Evolutionary conservation across 1,139 yeast genomes (phyloP).

Genomic region (Magnusiomyces tetraspermus): DNA sequence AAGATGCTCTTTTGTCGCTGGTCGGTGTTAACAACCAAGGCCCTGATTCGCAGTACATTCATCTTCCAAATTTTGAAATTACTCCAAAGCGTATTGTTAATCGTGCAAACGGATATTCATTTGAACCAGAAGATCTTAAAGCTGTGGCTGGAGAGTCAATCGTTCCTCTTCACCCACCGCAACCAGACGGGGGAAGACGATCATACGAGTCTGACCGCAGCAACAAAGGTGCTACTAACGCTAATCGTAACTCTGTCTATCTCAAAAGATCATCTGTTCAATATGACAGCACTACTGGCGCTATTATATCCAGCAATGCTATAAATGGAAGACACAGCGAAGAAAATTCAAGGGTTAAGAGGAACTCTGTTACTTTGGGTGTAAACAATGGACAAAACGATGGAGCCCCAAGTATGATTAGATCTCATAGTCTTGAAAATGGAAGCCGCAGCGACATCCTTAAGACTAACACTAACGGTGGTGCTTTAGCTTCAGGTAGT

Average conservation of each 20-base stretch:
- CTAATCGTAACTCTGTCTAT: conserved; percentile 3
- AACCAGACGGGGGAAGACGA: background rate
- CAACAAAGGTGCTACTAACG: too few species aligned
- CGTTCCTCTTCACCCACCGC: conserved; percentile 1
- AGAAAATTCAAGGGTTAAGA: background rate
- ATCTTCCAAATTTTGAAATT: conserved; percentile 23
- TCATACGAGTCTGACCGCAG: background rate
- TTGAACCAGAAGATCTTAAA: conserved; percentile 4
- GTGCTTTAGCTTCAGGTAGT: background rate
- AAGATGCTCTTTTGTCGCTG: background rate
- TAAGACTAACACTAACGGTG: background rate
- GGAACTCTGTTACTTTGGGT: background rate
- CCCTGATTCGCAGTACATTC: conserved; percentile 12
- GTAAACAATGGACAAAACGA: background rate
- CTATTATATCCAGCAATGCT: background rate
- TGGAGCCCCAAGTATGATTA: background rate
- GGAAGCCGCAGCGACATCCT: background rate
- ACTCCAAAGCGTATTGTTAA: conserved; percentile 28
- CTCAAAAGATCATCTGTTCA: conserved; percentile 2
- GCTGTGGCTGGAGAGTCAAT: conserved; percentile 7
- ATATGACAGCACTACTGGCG: background rate
- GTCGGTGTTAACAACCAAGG: background rate
- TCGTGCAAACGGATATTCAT: conserved; percentile 24
- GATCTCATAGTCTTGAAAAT: background rate
- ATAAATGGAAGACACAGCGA: background rate